Conservation (phyloP, 257 asterid genomes). For the Nicotiana obtusifolia region DNA sequence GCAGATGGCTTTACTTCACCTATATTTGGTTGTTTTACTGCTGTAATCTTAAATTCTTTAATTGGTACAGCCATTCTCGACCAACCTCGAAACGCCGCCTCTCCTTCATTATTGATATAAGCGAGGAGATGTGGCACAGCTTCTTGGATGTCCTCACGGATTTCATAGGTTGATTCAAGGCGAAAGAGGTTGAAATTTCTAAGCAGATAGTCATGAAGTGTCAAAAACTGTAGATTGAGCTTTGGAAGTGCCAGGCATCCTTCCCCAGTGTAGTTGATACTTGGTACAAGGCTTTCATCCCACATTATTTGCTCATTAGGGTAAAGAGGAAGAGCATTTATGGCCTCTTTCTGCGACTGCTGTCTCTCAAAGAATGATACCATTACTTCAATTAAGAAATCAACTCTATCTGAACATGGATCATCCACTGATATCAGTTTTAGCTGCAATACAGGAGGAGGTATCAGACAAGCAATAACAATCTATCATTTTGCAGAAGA, state of each 20-base stretch:
- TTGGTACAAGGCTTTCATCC: constrained; percentile 99
- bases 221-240: constrained; percentile 89
- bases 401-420: constrained; percentile 92
- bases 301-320: constrained; percentile 98
- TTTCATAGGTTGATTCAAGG: constrained; percentile 96
- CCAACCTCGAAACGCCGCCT: constrained; percentile 99
- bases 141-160: constrained; percentile 98
- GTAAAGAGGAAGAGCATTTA: constrained; percentile 94
- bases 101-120: constrained; percentile 82
- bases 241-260: constrained; percentile 99
- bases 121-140: constrained; percentile 98
- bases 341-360: constrained; percentile 95
- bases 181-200: constrained; percentile 98
- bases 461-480: neutral
- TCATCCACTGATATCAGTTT: constrained; percentile 74
- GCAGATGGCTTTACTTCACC: constrained; percentile 96
- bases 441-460: constrained; percentile 46
- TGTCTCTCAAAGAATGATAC: constrained; percentile 89
- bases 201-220: constrained; percentile 95
- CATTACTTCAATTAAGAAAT: constrained; percentile 88
- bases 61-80: constrained; percentile 99
- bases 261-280: constrained; percentile 98
- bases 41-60: constrained; percentile 68
- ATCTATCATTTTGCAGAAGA: neutral
- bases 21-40: constrained; percentile 90